Evolutionary conservation across 2,329 filamentous ascomycete species (phyloP).

Genomic region (Rhynchosporium agropyri): DNA sequence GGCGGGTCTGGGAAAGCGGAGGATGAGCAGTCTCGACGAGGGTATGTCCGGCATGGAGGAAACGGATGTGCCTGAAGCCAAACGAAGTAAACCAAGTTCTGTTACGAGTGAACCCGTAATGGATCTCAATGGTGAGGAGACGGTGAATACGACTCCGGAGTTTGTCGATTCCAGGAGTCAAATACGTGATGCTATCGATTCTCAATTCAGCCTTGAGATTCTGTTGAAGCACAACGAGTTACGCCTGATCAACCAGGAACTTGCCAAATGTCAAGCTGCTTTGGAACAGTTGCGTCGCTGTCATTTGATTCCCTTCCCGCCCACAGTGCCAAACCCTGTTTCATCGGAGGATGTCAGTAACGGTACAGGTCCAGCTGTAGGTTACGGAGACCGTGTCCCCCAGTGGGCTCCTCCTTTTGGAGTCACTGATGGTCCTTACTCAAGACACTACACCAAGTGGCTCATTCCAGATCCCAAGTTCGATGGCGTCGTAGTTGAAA

Average conservation of each 20-base stretch:
- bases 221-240: slow-evolving; percentile 93
- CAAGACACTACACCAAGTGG: slow-evolving; percentile 94
- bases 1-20: slow-evolving; percentile 35
- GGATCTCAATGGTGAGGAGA: neutral
- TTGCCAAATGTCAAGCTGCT: slow-evolving; percentile 92
- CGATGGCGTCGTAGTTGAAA: slow-evolving; percentile 64
- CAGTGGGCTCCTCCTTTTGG: slow-evolving; percentile 86
- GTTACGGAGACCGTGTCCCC: slow-evolving; percentile 66
- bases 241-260: slow-evolving; percentile 90
- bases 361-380: slow-evolving; percentile 73
- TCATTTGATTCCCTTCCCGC: slow-evolving; percentile 87
- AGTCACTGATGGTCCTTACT: slow-evolving; percentile 88
- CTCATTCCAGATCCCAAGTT: slow-evolving; percentile 86
- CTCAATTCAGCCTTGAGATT: slow-evolving; percentile 89
- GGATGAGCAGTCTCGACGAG: slow-evolving; percentile 32
- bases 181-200: slow-evolving; percentile 60
- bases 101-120: slow-evolving; percentile 23
- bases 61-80: slow-evolving; percentile 36
- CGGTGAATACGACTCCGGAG: slow-evolving; percentile 12
- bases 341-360: slow-evolving; percentile 71
- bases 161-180: slow-evolving; percentile 33
- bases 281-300: slow-evolving; percentile 93
- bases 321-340: slow-evolving; percentile 65
- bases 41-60: slow-evolving; percentile 24
- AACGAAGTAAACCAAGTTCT: slow-evolving; percentile 40